Percentiles rank a stretch among this genome's conserved stretches.
phyloP scores from a whole-genome alignment of 805 yeast genomes.

The Candida railenensis region DNA sequence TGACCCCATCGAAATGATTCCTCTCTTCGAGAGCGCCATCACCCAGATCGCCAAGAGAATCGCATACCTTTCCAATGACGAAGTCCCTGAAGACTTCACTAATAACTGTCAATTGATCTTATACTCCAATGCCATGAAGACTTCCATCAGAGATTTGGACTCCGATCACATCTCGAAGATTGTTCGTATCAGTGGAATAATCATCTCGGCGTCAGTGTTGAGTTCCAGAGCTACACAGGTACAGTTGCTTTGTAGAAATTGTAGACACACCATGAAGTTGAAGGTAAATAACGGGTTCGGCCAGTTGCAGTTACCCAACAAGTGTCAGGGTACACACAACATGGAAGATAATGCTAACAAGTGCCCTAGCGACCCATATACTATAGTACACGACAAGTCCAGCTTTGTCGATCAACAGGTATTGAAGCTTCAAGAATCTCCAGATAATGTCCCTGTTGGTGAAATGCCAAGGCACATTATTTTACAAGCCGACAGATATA shows the following conservation, averaged over 20 bases:
- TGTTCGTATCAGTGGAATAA: slow-evolving; percentile 88
- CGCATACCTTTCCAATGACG: slow-evolving; percentile 52
- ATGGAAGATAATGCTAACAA: slow-evolving; percentile 47
- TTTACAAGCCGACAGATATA: slow-evolving; percentile 82
- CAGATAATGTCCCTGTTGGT: slow-evolving; percentile 98
- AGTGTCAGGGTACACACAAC: slow-evolving; percentile 52
- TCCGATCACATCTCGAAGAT: slow-evolving; percentile 87
- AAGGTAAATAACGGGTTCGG: slow-evolving; percentile 70
- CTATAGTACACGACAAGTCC: slow-evolving; percentile 90
- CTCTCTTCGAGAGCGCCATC: slow-evolving; percentile 78
- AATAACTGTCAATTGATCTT: slow-evolving; percentile 85
- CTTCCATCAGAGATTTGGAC: slow-evolving; percentile 77
- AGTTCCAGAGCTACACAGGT: slow-evolving; percentile 83
- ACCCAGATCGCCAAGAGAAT: slow-evolving; percentile 83
- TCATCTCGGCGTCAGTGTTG: slow-evolving; percentile 87
- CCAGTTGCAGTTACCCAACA: slow-evolving; percentile 62
- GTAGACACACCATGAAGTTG: slow-evolving; percentile 75
- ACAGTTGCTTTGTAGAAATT: slow-evolving; percentile 81
- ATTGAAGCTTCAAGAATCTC: slow-evolving; percentile 92
- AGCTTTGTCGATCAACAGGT: slow-evolving; percentile 94
- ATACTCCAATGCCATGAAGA: slow-evolving; percentile 66
- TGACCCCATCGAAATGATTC: slow-evolving; percentile 85
- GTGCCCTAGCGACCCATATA: slow-evolving; percentile 92
- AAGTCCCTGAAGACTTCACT: slow-evolving; percentile 46
- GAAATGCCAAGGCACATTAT: slow-evolving; percentile 96